phyloP scores from a whole-genome alignment of 495 filamentous ascomycete genomes.

The Xylaria grammica region DNA sequence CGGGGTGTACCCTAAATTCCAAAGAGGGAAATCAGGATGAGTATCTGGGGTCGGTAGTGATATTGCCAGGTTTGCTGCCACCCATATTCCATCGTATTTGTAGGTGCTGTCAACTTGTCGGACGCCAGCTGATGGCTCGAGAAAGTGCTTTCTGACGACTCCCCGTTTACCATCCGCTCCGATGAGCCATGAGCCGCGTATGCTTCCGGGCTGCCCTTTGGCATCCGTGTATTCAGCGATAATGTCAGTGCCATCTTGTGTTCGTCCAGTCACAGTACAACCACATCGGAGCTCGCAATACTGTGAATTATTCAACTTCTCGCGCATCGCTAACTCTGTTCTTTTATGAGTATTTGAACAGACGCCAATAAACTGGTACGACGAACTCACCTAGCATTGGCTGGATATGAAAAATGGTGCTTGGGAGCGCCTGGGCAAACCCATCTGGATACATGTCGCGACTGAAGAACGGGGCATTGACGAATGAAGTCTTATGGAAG shows the following conservation, averaged over 20 bases:
- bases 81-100: conserved; percentile 58
- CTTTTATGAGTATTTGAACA: conserved; percentile 12
- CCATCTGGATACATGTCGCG: conserved; percentile 13
- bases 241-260: conserved; percentile 39
- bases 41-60: conserved; percentile 49
- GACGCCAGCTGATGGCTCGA: conserved; percentile 50
- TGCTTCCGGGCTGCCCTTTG: conserved; percentile 26
- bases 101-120: conserved; percentile 46
- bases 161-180: conserved; percentile 60
- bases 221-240: conserved; percentile 44
- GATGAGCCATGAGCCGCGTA: conserved; percentile 48
- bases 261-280: conserved; percentile 38
- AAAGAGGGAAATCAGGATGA: conserved; percentile 56
- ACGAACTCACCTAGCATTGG: conserved; percentile 32
- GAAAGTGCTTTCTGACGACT: conserved; percentile 53
- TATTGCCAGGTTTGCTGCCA: conserved; percentile 58
- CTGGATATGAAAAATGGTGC: conserved; percentile 32
- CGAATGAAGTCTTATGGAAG: conserved; percentile 28
- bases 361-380: background rate
- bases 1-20: conserved; percentile 54
- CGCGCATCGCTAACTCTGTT: conserved; percentile 35
- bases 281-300: conserved; percentile 43
- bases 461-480: conserved; percentile 24
- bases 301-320: conserved; percentile 27
- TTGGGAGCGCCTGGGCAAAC: conserved; percentile 28